Evolutionary conservation across 202 grass and related monocot genomes (phyloP).

Genomic region (Carex sylvatica): DNA sequence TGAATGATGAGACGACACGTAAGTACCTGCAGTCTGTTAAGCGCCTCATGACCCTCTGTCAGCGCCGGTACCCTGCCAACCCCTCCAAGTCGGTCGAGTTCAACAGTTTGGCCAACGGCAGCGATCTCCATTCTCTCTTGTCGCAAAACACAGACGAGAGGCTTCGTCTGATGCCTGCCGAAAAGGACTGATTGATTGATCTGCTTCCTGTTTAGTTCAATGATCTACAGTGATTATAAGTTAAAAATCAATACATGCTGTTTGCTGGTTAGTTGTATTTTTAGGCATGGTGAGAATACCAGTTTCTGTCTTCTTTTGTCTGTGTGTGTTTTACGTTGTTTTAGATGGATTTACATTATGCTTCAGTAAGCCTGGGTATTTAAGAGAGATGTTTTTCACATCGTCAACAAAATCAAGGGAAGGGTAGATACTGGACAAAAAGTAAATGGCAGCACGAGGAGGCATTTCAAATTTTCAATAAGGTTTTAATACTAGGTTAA

Average conservation of each 20-base stretch:
- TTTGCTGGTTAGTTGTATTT: neutral
- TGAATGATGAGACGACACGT: conserved; percentile 96
- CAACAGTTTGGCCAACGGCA: conserved; percentile 97
- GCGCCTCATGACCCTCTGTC: conserved; percentile 93
- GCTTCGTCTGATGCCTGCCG: conserved; percentile 61
- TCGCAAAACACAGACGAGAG: conserved; percentile 65
- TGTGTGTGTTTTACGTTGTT: neutral
- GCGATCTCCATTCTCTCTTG: conserved; percentile 78
- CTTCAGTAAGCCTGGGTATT: neutral
- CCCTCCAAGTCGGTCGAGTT: conserved; percentile 98
- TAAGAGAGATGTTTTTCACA: neutral
- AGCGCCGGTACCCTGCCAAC: conserved; percentile 69
- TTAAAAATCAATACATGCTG: neutral
- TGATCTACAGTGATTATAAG: neutral
- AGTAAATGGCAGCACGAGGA: neutral
- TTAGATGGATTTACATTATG: neutral
- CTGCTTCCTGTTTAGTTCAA: conserved; percentile 12
- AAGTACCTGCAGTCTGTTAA: conserved; percentile 95
- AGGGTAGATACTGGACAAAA: neutral
- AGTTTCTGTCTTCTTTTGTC: neutral
- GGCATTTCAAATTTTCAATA: neutral
- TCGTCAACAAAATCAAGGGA: neutral
- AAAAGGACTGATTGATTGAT: conserved; percentile 6
- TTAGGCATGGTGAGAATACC: neutral
- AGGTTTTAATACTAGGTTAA: neutral